Conservation (phyloP, 306 rosid genomes). For the Quercus parvula region DNA sequence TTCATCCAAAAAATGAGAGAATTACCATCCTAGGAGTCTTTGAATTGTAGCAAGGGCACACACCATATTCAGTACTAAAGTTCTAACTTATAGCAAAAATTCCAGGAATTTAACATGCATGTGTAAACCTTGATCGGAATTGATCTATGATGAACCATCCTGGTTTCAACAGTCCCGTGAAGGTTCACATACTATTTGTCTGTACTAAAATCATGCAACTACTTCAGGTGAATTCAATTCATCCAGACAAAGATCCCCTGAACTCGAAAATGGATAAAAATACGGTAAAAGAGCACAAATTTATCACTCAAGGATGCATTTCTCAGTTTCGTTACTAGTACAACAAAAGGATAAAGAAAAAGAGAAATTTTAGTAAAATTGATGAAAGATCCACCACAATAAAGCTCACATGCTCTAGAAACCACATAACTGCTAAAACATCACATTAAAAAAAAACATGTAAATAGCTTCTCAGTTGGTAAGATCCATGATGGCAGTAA, state of each 20-base stretch:
- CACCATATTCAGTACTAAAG: too few species aligned
- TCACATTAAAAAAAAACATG: not conserved
- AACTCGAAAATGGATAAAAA: not conserved
- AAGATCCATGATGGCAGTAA: constrained; percentile 89
- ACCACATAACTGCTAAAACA: not conserved
- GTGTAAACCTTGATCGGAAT: too few species aligned
- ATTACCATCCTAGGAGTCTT: too few species aligned
- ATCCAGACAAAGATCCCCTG: not conserved
- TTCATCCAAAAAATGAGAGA: too few species aligned
- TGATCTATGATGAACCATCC: too few species aligned
- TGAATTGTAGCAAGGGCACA: too few species aligned
- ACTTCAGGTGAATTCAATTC: not conserved
- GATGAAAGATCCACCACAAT: not conserved
- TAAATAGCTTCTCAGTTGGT: constrained; percentile 42
- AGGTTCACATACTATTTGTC: not conserved
- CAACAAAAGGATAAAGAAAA: not conserved
- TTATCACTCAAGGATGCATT: not conserved
- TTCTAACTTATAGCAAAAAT: too few species aligned
- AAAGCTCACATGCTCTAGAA: constrained; percentile 10
- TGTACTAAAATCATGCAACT: not conserved
- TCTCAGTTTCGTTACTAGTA: constrained; percentile 7
- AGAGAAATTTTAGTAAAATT: not conserved
- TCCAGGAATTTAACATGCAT: too few species aligned
- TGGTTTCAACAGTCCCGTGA: too few species aligned
- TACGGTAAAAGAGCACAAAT: not conserved